A percentile compares a stretch with the other conserved stretches of the same genome.
Conservation (phyloP, 1,284 basidiomycete genomes). For the Cutaneotrichosporon cutaneum region DNA sequence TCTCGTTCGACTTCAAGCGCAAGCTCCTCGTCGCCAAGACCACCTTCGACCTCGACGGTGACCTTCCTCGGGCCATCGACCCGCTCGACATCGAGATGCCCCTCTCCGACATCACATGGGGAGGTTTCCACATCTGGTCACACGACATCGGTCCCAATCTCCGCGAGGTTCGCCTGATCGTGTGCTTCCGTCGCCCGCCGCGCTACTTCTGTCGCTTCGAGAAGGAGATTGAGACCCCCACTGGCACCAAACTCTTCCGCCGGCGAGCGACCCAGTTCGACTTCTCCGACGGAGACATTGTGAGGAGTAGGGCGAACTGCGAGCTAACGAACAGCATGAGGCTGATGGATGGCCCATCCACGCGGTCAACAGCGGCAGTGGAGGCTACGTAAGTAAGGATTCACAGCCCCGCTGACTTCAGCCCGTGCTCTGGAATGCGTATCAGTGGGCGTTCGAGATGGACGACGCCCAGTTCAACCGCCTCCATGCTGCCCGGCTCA, state of each 20-base stretch:
- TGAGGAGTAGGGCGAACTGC: background rate
- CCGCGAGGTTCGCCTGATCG: slow-evolving; percentile 37
- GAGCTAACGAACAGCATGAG: slow-evolving; percentile 34
- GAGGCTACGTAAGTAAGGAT: slow-evolving; percentile 31
- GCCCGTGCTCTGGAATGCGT: slow-evolving; percentile 47
- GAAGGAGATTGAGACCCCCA: background rate
- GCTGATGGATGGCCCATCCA: slow-evolving; percentile 35
- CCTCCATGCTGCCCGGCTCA: slow-evolving; percentile 27
- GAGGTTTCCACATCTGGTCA: slow-evolving; percentile 36
- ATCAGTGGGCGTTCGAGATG: slow-evolving; percentile 40
- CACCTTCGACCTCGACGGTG: slow-evolving; percentile 4
- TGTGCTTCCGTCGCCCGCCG: slow-evolving; percentile 41
- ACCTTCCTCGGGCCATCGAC: slow-evolving; percentile 33
- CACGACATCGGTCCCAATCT: background rate
- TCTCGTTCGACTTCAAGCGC: slow-evolving; percentile 43
- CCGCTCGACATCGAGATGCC: slow-evolving; percentile 45
- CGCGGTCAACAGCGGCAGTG: slow-evolving; percentile 39
- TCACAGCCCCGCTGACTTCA: slow-evolving; percentile 15
- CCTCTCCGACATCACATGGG: slow-evolving; percentile 42
- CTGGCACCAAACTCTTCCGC: slow-evolving; percentile 19
- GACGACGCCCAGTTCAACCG: slow-evolving; percentile 11
- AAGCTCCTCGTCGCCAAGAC: slow-evolving; percentile 34
- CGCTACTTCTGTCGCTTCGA: slow-evolving; percentile 37
- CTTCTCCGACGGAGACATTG: slow-evolving; percentile 32
- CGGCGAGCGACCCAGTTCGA: slow-evolving; percentile 48